Conservation (phyloP, 768 basidiomycete species). For the Termitomyces sp. region DNA sequence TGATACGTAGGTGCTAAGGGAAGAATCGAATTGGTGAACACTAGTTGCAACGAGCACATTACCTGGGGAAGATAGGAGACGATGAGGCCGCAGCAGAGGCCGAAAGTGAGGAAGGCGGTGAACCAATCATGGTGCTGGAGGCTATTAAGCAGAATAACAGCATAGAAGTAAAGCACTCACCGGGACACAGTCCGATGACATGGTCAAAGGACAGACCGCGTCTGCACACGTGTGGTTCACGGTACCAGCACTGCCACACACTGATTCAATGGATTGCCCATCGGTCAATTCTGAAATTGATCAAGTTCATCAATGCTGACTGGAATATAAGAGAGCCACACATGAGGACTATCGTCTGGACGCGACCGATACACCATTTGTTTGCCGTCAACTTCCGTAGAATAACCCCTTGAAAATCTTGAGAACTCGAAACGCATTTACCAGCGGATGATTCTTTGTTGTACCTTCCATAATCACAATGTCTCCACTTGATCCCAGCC, state of each 20-base stretch:
- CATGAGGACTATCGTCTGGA: too few species aligned
- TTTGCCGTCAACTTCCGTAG: too few species aligned
- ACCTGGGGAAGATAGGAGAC: slow-evolving; percentile 86
- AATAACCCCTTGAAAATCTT: neutral
- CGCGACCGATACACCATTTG: neutral
- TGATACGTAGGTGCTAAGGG: slow-evolving; percentile 72
- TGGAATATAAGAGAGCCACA: too few species aligned
- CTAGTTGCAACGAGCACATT: slow-evolving; percentile 15
- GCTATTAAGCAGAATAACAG: neutral
- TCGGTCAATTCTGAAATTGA: too few species aligned
- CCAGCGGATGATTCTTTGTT: neutral
- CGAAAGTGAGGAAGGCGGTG: slow-evolving; percentile 55
- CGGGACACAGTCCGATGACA: neutral
- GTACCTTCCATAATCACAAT: too few species aligned
- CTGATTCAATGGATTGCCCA: too few species aligned
- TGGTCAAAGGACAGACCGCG: neutral
- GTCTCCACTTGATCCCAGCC: neutral
- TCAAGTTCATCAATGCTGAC: too few species aligned
- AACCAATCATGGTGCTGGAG: slow-evolving; percentile 69
- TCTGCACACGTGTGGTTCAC: neutral
- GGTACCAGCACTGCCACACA: neutral
- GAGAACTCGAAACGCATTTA: neutral
- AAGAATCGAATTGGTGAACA: neutral
- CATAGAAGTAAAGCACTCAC: neutral
- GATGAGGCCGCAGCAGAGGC: slow-evolving; percentile 68